Evolutionary conservation across 2,329 filamentous ascomycete species (phyloP).

Genomic region (Gyromitra esculenta): DNA sequence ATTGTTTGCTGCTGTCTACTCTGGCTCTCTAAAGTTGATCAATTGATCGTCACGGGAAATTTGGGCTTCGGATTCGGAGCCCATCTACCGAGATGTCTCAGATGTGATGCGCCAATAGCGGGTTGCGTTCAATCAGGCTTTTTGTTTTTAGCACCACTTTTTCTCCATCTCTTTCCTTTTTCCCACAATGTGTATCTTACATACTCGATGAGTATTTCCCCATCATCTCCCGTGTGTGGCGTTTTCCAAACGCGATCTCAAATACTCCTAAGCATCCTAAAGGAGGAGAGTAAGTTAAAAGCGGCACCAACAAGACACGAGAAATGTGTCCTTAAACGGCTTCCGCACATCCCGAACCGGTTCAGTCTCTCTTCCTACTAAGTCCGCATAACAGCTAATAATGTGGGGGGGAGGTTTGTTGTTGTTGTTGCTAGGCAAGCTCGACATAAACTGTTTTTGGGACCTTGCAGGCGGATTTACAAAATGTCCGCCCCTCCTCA

Average conservation of each 20-base stretch:
- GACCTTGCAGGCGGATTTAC: constrained; percentile 46
- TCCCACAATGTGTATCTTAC: not conserved
- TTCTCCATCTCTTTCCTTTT: not conserved
- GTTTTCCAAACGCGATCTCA: not conserved
- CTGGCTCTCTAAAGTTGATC: not conserved
- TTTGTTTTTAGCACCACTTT: not conserved
- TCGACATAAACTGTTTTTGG: constrained; percentile 32
- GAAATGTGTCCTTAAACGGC: not conserved
- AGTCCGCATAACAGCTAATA: not conserved
- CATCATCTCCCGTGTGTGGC: not conserved
- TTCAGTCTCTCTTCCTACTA: not conserved
- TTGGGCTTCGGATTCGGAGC: not conserved
- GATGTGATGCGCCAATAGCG: not conserved
- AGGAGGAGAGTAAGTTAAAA: not conserved
- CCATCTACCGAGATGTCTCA: not conserved
- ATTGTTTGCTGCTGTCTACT: too few species aligned
- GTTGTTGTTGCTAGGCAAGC: constrained; percentile 21
- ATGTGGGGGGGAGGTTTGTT: constrained; percentile 1
- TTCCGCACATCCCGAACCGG: not conserved
- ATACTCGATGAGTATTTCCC: not conserved
- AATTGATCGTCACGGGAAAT: not conserved
- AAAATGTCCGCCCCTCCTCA: constrained; percentile 34
- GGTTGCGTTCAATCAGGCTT: not conserved
- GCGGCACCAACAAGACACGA: not conserved
- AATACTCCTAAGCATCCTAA: not conserved